Percentiles rank a stretch among this genome's conserved stretches.
Evolutionary conservation across 2,329 filamentous ascomycete species (phyloP).

Genomic region (Pseudogymnoascus sp.): DNA sequence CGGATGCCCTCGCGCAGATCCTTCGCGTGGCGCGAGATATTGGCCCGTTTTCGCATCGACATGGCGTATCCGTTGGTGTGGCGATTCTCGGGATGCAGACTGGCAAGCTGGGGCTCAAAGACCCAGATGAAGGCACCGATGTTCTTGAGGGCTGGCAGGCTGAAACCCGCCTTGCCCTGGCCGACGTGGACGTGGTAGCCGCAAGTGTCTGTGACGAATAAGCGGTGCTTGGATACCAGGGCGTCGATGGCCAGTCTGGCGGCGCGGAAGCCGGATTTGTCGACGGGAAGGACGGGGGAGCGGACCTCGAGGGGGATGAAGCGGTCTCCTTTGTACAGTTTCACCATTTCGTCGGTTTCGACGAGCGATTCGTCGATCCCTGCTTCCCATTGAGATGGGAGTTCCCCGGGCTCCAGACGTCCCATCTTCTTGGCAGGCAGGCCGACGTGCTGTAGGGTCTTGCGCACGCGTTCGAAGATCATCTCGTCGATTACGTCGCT

Average conservation of each 20-base stretch:
- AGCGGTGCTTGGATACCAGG: slow-evolving; percentile 15
- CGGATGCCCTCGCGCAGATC: neutral
- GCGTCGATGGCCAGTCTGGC: slow-evolving; percentile 9
- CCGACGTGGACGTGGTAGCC: slow-evolving; percentile 30
- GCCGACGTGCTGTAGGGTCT: neutral
- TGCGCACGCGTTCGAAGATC: neutral
- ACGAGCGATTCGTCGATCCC: neutral
- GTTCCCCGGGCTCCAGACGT: neutral
- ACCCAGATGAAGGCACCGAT: slow-evolving; percentile 23
- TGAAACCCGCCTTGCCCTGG: slow-evolving; percentile 20
- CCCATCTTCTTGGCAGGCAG: neutral
- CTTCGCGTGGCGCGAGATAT: neutral
- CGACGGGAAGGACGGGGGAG: neutral
- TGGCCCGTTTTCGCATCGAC: neutral
- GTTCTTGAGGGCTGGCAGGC: slow-evolving; percentile 23
- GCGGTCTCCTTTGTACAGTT: neutral
- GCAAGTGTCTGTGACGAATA: slow-evolving; percentile 20
- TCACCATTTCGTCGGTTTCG: neutral
- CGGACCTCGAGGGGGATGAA: neutral
- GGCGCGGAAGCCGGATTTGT: neutral
- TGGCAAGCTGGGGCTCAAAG: slow-evolving; percentile 25
- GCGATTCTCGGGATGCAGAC: slow-evolving; percentile 20
- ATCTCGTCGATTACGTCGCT: neutral
- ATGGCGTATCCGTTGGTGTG: neutral
- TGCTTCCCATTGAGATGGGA: neutral